These are phyloP conservation scores for Diaporthe eres DNA, from an alignment of 2,329 filamentous ascomycete species.

Conservation along the genomic window DNA sequence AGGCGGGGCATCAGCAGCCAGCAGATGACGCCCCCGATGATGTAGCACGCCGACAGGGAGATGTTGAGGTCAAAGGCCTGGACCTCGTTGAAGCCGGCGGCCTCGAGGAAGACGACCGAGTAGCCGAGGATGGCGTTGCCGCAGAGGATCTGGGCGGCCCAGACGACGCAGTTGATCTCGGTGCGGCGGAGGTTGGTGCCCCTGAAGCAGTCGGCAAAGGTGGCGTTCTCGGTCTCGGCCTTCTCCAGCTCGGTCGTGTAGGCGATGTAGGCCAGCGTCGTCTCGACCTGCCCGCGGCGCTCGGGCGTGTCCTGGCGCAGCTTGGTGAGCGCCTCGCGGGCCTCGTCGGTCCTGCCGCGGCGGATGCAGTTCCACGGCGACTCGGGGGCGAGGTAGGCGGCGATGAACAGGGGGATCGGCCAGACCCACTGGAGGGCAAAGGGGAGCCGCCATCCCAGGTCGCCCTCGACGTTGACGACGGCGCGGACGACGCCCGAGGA, in stretches of 20 bases:
- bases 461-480: constrained; percentile 47
- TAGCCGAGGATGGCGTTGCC: constrained; percentile 55
- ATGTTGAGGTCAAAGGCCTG: constrained; percentile 57
- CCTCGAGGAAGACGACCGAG: constrained; percentile 55
- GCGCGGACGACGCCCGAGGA: constrained; percentile 52
- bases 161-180: constrained; percentile 54
- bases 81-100: constrained; percentile 53
- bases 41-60: constrained; percentile 56
- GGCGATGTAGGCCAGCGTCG: constrained; percentile 46
- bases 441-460: constrained; percentile 55
- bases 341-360: constrained; percentile 47
- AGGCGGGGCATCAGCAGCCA: constrained; percentile 57
- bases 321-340: constrained; percentile 46
- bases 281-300: constrained; percentile 48
- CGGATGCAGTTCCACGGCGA: constrained; percentile 56
- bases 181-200: constrained; percentile 47
- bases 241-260: constrained; percentile 46
- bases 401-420: constrained; percentile 52
- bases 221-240: constrained; percentile 44
- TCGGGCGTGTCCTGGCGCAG: constrained; percentile 46
- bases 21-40: constrained; percentile 55
- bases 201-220: constrained; percentile 45
- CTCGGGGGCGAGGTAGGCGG: constrained; percentile 54
- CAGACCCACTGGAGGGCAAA: constrained; percentile 58
- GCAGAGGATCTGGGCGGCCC: constrained; percentile 55